Evolutionary conservation across 1,284 basidiomycete genomes (phyloP).

Genomic region (Cryptococcus amylolentus): DNA sequence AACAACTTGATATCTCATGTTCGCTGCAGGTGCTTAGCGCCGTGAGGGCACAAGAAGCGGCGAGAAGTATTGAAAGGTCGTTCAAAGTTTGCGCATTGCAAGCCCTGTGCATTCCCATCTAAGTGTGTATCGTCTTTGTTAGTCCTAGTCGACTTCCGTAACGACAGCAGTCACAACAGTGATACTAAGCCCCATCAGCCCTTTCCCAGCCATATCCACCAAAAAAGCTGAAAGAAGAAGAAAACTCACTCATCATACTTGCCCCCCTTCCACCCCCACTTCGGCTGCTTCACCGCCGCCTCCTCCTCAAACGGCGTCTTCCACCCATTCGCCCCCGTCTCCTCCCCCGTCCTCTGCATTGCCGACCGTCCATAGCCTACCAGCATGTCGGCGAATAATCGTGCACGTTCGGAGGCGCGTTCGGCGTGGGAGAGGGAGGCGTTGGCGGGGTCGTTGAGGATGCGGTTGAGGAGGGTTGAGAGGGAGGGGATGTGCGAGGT

Average conservation of each 20-base stretch:
- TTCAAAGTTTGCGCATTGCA: too few relatives aligned
- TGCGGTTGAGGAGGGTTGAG: conserved; percentile 21
- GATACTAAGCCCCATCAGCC: conserved; percentile 23
- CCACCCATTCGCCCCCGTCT: conserved; percentile 36
- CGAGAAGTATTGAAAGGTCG: too few relatives aligned
- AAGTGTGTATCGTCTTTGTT: not conserved
- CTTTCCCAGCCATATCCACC: too few relatives aligned
- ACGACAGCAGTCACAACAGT: conserved; percentile 45
- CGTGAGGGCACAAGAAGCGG: too few relatives aligned
- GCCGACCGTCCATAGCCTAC: conserved; percentile 49
- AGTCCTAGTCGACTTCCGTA: conserved; percentile 9
- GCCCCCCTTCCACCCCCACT: conserved; percentile 50
- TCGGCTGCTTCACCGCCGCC: conserved; percentile 42
- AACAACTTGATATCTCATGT: too few relatives aligned
- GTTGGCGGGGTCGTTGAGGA: conserved; percentile 36
- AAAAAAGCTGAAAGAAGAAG: not conserved
- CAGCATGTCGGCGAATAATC: conserved; percentile 50
- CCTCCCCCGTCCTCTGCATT: conserved; percentile 45
- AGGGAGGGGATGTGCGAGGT: conserved; percentile 40
- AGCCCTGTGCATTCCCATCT: too few relatives aligned
- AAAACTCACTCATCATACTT: conserved; percentile 52
- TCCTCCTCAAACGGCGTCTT: conserved; percentile 49
- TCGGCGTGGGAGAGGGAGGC: conserved; percentile 32
- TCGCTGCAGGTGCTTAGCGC: too few relatives aligned
- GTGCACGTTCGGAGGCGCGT: conserved; percentile 37